Base-by-base conservation (phyloP, 768 basidiomycete genomes). In the Leccinum incarnatum region DNA sequence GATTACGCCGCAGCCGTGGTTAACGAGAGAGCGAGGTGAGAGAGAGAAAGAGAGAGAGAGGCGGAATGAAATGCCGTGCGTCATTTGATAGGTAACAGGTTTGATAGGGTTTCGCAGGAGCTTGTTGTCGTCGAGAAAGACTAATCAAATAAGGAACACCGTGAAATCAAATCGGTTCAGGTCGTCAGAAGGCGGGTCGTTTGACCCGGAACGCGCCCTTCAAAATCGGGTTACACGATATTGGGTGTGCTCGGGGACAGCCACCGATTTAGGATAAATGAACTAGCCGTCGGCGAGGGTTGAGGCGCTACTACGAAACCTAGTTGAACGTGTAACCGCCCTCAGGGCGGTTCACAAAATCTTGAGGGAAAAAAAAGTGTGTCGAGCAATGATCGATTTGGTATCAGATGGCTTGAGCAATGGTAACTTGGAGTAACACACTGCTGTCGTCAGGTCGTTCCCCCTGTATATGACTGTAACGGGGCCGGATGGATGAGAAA, bases 381-480 rank as follows among this genome's bases (percentile, higher is more conserved):
- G 48, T 58, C 57, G 51, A 54, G 62, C 59, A 64, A 53, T 29
- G 37, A 64, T 56, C 51, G 54, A 73, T 64, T 66, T 55, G 62
- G 70, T 56, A 63, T 57, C 56, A 64, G 62, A 51, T 52, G 19
- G 42, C 55, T 59, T 59, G 59, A 32, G 34, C 21, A 55, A 58
- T 57, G 57, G 36, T 48, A 53, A 57, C 57, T 60, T 53, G 54
- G 29, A 30, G 60, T 58, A 51, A 60, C 62, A 40, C 37, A 30
- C 61, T 62, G 61, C 56, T 72, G 70, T 67, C 70, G 70, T 69
- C 19, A 73, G 54, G 45, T 34, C 56, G 61, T 55, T 57, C 53
- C 69, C 69, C 70, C 70, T 72, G 66, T 48, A 72, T 72, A 72
- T 72, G 68, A 68, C 70, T 72, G 70, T 73, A 72, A 72, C 61